A percentile compares a stretch with the other conserved stretches of the same genome.
These are phyloP conservation scores for Hansenula lynferdii DNA, from an alignment of 1,139 yeast species.

Conservation along the genomic window DNA sequence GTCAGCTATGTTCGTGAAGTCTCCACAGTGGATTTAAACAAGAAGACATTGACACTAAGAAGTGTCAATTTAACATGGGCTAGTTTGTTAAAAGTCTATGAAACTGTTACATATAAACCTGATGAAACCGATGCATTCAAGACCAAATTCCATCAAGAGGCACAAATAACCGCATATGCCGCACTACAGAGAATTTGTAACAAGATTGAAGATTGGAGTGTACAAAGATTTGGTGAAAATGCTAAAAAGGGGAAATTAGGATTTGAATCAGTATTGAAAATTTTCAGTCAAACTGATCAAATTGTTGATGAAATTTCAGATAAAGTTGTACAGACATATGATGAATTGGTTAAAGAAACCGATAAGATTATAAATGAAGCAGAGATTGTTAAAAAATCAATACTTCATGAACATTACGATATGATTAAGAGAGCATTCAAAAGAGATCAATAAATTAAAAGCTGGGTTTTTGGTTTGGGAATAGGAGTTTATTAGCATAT, in stretches of 20 bases:
- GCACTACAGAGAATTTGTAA: conserved; percentile 65
- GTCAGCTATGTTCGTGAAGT: conserved; percentile 85
- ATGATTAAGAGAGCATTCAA: conserved; percentile 28
- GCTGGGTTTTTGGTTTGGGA: not conserved
- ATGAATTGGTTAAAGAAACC: conserved; percentile 19
- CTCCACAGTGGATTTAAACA: conserved; percentile 70
- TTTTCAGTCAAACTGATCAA: conserved; percentile 42
- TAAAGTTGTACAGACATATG: conserved; percentile 27
- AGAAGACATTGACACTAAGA: conserved; percentile 66
- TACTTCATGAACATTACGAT: conserved; percentile 24
- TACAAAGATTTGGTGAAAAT: conserved; percentile 83
- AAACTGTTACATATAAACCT: conserved; percentile 77
- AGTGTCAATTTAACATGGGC: conserved; percentile 86
- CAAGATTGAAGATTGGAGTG: conserved; percentile 88
- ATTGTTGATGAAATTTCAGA: conserved; percentile 24
- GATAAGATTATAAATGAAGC: conserved; percentile 13
- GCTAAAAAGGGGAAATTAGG: conserved; percentile 80
- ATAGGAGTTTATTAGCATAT: no score
- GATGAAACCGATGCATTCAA: conserved; percentile 46
- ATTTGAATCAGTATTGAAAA: conserved; percentile 70
- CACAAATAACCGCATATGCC: conserved; percentile 85
- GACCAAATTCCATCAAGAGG: conserved; percentile 75
- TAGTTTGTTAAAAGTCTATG: conserved; percentile 73
- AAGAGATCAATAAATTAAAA: conserved; percentile 8
- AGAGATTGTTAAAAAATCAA: conserved; percentile 23